Evolutionary conservation across 2,329 filamentous ascomycete species (phyloP).

Genomic region (Fusarium tanahbumbuense): DNA sequence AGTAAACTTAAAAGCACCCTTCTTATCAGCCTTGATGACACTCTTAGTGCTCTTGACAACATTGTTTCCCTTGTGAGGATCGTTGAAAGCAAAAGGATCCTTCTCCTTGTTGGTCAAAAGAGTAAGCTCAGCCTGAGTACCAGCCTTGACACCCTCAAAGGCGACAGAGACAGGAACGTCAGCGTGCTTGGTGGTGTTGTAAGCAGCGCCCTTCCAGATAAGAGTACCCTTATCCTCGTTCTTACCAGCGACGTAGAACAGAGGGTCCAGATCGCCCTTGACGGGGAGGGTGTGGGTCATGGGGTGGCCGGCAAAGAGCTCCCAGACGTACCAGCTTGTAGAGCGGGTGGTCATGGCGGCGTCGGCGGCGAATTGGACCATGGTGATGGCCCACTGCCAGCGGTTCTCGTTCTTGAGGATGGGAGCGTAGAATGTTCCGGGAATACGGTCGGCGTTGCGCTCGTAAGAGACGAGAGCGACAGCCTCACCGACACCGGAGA

Average conservation of each 20-base stretch:
- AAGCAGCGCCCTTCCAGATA: conserved; percentile 65
- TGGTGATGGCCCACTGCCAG: conserved; percentile 65
- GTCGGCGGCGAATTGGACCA: conserved; percentile 62
- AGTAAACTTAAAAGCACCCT: conserved; percentile 63
- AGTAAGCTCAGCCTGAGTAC: conserved; percentile 57
- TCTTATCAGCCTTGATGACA: conserved; percentile 55
- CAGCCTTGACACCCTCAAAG: conserved; percentile 58
- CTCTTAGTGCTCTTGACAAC: conserved; percentile 59
- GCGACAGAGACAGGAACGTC: conserved; percentile 59
- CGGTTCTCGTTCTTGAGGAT: conserved; percentile 62
- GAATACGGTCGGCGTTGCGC: conserved; percentile 70
- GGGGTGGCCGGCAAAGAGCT: conserved; percentile 60
- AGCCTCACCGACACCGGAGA: conserved; percentile 70
- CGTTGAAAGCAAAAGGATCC: conserved; percentile 59
- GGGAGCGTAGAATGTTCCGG: conserved; percentile 64
- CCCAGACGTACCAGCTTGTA: conserved; percentile 63
- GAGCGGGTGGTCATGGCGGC: conserved; percentile 61
- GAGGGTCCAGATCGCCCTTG: conserved; percentile 56
- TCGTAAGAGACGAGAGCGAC: conserved; percentile 74
- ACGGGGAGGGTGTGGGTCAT: conserved; percentile 61
- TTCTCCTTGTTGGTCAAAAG: conserved; percentile 56
- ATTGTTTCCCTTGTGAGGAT: conserved; percentile 59
- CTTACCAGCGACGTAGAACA: conserved; percentile 63
- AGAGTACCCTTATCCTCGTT: conserved; percentile 55
- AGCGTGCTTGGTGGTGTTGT: conserved; percentile 61